Evolutionary conservation across 805 yeast species (phyloP).

Genomic region (Lipomyces spencermartinsiae): DNA sequence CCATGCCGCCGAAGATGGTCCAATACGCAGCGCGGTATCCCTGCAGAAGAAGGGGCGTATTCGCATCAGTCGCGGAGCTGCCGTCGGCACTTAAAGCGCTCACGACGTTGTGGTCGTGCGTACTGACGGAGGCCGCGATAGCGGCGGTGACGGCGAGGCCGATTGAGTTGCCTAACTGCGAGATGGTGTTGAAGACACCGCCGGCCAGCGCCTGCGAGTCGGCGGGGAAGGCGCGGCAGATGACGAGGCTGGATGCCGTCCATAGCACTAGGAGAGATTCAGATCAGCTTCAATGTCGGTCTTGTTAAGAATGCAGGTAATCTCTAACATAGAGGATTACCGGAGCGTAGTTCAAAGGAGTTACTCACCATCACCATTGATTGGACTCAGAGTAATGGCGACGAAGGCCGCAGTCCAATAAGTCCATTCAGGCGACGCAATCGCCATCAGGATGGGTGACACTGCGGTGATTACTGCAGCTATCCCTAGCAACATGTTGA

Average conservation of each 20-base stretch:
- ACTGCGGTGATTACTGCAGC: slow-evolving; percentile 11
- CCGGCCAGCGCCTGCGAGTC: slow-evolving; percentile 13
- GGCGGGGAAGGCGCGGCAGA: slow-evolving; percentile 12
- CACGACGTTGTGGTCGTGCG: slow-evolving; percentile 10
- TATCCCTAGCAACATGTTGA: slow-evolving; percentile 11
- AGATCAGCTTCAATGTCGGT: slow-evolving; percentile 4
- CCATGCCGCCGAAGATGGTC: slow-evolving; percentile 13
- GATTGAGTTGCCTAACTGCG: slow-evolving; percentile 12
- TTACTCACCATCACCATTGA: slow-evolving; percentile 6
- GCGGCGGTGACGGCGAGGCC: slow-evolving; percentile 9
- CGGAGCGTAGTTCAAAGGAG: slow-evolving; percentile 8
- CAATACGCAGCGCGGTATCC: slow-evolving; percentile 14
- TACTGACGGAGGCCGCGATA: slow-evolving; percentile 12
- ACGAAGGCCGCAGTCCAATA: slow-evolving; percentile 13
- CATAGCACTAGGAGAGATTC: slow-evolving; percentile 12
- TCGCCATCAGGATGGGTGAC: slow-evolving; percentile 13
- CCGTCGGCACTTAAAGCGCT: slow-evolving; percentile 5
- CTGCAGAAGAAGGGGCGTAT: slow-evolving; percentile 5
- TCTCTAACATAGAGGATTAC: slow-evolving; percentile 10
- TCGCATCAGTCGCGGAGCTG: slow-evolving; percentile 13
- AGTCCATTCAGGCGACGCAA: slow-evolving; percentile 11
- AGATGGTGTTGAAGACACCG: slow-evolving; percentile 13
- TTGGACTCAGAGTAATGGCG: slow-evolving; percentile 12
- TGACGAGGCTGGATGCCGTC: slow-evolving; percentile 13
- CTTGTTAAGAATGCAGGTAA: slow-evolving; percentile 11